A percentile compares a stretch with the other conserved stretches of the same genome.
Conservation (phyloP, 2,329 filamentous ascomycete genomes). For the Scytalidium lignicola region DNA sequence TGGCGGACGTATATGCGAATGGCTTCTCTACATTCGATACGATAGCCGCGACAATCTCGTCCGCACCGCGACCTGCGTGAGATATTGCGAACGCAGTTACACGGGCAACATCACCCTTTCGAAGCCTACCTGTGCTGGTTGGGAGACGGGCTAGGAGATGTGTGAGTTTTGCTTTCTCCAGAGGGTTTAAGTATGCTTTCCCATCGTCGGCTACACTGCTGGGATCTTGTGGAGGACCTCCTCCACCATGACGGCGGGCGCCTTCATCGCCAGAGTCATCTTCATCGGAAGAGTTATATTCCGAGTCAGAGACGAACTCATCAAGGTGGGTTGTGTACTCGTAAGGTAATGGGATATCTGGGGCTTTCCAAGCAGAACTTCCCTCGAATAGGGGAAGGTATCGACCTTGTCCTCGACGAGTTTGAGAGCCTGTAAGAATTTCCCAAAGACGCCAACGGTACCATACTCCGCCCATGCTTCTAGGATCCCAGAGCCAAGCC, state of each 20-base stretch:
- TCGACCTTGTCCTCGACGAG: constrained; percentile 41
- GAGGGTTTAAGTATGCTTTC: constrained; percentile 64
- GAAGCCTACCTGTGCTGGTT: constrained; percentile 64
- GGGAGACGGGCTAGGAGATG: constrained; percentile 82
- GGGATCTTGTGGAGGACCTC: constrained; percentile 35
- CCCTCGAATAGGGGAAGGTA: constrained; percentile 69
- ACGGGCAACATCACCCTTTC: constrained; percentile 80
- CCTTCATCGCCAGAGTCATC: constrained; percentile 58
- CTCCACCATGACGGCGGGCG: constrained; percentile 30
- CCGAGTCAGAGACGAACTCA: constrained; percentile 76
- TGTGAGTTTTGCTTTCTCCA: constrained; percentile 78
- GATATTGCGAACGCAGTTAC: constrained; percentile 85
- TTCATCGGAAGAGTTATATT: constrained; percentile 83
- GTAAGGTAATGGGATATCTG: constrained; percentile 68
- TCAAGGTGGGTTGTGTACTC: constrained; percentile 74
- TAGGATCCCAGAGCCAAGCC: constrained; percentile 89
- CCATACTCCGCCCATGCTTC: constrained; percentile 75
- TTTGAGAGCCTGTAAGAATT: constrained; percentile 62
- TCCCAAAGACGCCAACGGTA: constrained; percentile 93
- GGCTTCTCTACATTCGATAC: constrained; percentile 77
- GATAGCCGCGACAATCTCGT: constrained; percentile 88
- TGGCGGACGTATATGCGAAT: constrained; percentile 67
- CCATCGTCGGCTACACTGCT: constrained; percentile 24
- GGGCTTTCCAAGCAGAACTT: constrained; percentile 71
- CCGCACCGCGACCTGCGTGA: constrained; percentile 76